Evolutionary conservation across 352 stramenopile genomes (phyloP), one percentile per base, ranked within the genome.

Genomic region (Pythium insidiosum): DNA sequence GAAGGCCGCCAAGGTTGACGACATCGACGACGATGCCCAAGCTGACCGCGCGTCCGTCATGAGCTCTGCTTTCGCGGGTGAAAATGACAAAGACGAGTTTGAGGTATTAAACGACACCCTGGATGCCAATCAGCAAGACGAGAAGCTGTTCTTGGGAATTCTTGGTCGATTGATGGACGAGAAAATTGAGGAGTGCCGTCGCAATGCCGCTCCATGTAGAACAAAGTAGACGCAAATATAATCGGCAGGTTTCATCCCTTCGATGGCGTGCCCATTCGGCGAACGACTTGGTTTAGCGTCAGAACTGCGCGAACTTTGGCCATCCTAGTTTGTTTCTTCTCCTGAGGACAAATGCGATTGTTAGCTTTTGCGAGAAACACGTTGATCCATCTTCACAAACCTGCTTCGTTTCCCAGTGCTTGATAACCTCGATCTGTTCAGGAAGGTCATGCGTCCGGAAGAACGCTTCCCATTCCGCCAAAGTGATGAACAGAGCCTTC

Each of bases 51-150:
- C 34, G 40, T 64, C 49, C 25, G 36, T 36, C 34, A 57, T 38
- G 58, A 66, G 47, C 34, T 56, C 19, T 34, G 19, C 36, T 24
- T 63, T 85, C 36, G 61, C 54, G 12, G 38, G 38, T 16, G 71
- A 84, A 33, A 53, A 62, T 6, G 73, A 84, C 22, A 83, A 77
- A 42, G 73, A 90, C 47, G 77, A 90, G 43, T 88, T 90, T 57
- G 77, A 88, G 37, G 31, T 73, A 22, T 50, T 89, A 26, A 85
- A 87, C 36, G 64, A 82, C 16, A 56, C 54, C 6, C 44, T 88
- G 12, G 76, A 89, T 42, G 66, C 65, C 38, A 68, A 74, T 35
- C 25, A 67, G 22, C 61, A 79, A 39, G 72, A 85, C 48, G 79
- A 92, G 51, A 84, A 85, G 44, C 62, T 86, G 18, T 92, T 88